phyloP scores from a whole-genome alignment of 2,329 filamentous ascomycete genomes.

The Xylariaceae sp. region DNA sequence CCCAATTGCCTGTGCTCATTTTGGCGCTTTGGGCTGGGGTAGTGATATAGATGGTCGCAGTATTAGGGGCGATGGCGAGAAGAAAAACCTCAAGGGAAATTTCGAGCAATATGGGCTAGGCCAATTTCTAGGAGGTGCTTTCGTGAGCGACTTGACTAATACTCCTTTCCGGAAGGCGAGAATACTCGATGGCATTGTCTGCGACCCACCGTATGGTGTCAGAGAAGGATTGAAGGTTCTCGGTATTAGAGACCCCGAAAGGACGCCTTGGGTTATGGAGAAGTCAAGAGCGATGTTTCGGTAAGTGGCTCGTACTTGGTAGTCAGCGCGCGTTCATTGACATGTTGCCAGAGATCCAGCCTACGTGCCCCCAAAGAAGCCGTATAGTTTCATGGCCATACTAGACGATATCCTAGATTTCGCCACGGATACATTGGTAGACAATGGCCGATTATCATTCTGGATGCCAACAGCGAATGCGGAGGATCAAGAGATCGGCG shows the following conservation, averaged over 20 bases:
- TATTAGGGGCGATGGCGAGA: conserved; percentile 66
- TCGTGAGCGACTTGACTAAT: conserved; percentile 85
- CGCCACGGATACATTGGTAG: conserved; percentile 69
- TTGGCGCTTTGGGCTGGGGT: conserved; percentile 77
- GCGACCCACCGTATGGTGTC: conserved; percentile 94
- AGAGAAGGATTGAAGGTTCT: conserved; percentile 87
- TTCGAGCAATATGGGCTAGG: conserved; percentile 78
- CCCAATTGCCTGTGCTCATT: conserved; percentile 83
- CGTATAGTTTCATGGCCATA: conserved; percentile 89
- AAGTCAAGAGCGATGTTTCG: conserved; percentile 67
- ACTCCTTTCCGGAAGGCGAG: conserved; percentile 60
- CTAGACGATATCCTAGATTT: conserved; percentile 87
- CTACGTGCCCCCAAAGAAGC: conserved; percentile 69
- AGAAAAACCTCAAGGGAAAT: conserved; percentile 58
- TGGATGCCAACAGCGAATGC: conserved; percentile 96
- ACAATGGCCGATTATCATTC: conserved; percentile 77
- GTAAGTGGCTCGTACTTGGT: conserved; percentile 40
- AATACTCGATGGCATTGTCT: conserved; percentile 79
- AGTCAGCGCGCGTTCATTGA: background rate
- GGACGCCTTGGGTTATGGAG: conserved; percentile 56
- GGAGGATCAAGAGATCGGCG: conserved; percentile 68
- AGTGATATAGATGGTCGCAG: conserved; percentile 92
- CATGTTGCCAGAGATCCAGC: conserved; percentile 12
- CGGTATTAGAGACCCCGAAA: conserved; percentile 66
- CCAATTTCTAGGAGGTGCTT: conserved; percentile 66